Base-by-base conservation (phyloP, 305 asterid genomes). In the Coffea humblotiana region DNA sequence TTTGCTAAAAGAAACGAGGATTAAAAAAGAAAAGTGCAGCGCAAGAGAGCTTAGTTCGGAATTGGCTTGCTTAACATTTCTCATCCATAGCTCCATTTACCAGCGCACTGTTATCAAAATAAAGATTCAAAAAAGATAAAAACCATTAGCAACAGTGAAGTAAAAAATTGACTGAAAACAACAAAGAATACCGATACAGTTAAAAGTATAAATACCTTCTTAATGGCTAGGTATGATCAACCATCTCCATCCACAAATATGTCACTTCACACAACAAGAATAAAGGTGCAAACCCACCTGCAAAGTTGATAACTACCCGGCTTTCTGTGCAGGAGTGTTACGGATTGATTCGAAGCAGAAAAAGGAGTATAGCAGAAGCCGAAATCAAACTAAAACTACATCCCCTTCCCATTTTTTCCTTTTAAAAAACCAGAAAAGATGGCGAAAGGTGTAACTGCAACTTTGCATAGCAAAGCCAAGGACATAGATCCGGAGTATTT, bases 361-460 rank as follows among this genome's bases (percentile, higher is more conserved):
- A 77, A 70, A 48, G 37, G 56, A 58, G 66, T 65, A 40, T 61
- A 23, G 82, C 47, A 79, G 86, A 81, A 81, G 79, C 56, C 63
- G 81, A 82, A 81, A 83, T 76, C 72, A 81, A 32, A 71, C 90
- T 80, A 78, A 70, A 13, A 16, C 75, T 43, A 81, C 72, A 81
- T 84, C 84, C 92, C 88, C 75, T 82, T 80, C 83, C 94, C 88
- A 63, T 45, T 82, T 86, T 86, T 87, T 87, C 92, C 65, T 89
- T 86, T 75, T 54, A 16, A 84, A 94, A 94, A 94, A 90, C 69
- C 87, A 86, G 90, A 88, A 89, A 87, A 86, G 52, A 29, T 75
- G 90, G 90, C 23, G 40, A 87, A 78, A 88, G 88, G 70, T 85
- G 71, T 71, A 80, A 77, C 83, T 19, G 73, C 67, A 82, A 74